phyloP scores from a whole-genome alignment of 371 early-diverging fungal genomes.

The Batkoa obscura region DNA sequence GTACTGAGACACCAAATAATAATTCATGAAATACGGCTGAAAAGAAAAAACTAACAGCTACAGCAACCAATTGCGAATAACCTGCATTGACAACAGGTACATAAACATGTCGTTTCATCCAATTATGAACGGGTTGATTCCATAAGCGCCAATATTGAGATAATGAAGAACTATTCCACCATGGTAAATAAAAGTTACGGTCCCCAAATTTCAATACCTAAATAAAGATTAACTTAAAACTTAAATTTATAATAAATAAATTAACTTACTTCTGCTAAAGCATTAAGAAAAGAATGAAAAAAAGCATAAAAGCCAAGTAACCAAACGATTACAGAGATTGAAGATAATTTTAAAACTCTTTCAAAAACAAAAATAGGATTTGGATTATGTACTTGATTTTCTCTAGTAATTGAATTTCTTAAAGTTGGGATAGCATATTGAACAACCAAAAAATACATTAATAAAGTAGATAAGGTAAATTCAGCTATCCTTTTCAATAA shows the following conservation, averaged over 20 bases:
- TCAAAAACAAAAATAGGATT: conserved; percentile 48
- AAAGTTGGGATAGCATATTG: conserved; percentile 77
- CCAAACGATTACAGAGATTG: conserved; percentile 67
- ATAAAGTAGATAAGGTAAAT: conserved; percentile 31
- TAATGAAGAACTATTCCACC: conserved; percentile 81
- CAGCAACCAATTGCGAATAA: conserved; percentile 27
- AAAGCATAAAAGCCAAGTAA: conserved; percentile 76
- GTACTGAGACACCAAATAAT: conserved; percentile 66
- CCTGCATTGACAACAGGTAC: conserved; percentile 39
- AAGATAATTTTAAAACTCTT: conserved; percentile 66
- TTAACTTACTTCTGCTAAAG: conserved; percentile 47
- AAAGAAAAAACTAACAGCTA: conserved; percentile 47
- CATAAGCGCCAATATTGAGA: conserved; percentile 76
- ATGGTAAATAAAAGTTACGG: conserved; percentile 72
- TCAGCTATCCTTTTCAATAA: conserved; percentile 62
- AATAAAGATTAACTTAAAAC: background rate
- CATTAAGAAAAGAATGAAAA: conserved; percentile 68
- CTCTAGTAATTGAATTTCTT: conserved; percentile 36
- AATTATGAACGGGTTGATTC: conserved; percentile 76
- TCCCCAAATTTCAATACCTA: conserved; percentile 70
- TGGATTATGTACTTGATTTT: conserved; percentile 31
- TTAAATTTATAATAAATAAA: background rate
- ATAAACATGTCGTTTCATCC: conserved; percentile 77
- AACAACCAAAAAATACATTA: conserved; percentile 62
- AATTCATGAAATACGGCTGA: conserved; percentile 77